A percentile compares a stretch with the other conserved stretches of the same genome.
Conservation (phyloP, 2,329 filamentous ascomycete species). For the Pseudomassariella vexata region DNA sequence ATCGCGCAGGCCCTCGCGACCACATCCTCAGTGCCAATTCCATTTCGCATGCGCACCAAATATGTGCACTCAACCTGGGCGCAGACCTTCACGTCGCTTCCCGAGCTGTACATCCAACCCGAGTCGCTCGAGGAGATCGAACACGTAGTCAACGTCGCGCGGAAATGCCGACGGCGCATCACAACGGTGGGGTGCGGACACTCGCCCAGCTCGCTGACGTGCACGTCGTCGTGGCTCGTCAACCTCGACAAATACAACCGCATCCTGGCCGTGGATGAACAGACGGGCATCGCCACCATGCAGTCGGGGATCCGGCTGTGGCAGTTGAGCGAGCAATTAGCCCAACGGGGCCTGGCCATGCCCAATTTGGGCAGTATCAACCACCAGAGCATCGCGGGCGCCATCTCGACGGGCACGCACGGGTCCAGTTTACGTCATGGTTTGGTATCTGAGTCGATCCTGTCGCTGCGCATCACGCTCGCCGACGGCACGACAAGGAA, state of each 20-base stretch:
- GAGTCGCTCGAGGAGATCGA: conserved; percentile 74
- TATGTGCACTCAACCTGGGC: conserved; percentile 93
- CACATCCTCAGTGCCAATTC: conserved; percentile 31
- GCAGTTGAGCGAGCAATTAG: conserved; percentile 67
- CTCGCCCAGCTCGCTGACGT: conserved; percentile 87
- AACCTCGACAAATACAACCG: conserved; percentile 81
- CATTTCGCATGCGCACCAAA: conserved; percentile 68
- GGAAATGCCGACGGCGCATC: conserved; percentile 72
- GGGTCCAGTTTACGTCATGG: conserved; percentile 82
- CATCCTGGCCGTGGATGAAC: conserved; percentile 63
- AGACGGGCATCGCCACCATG: conserved; percentile 64
- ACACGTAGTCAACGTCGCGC: conserved; percentile 75
- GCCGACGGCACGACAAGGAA: conserved; percentile 68
- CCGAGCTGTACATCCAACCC: conserved; percentile 87
- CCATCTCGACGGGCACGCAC: conserved; percentile 89
- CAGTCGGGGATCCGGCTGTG: conserved; percentile 85
- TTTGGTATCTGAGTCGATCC: conserved; percentile 72
- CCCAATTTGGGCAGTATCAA: conserved; percentile 94
- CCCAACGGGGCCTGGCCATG: conserved; percentile 73
- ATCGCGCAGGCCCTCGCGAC: conserved; percentile 4
- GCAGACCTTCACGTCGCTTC: conserved; percentile 80
- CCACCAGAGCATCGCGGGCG: conserved; percentile 85
- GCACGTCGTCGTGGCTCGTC: conserved; percentile 88
- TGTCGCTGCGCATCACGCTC: conserved; percentile 72
- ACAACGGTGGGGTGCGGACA: conserved; percentile 87